Evolutionary conservation across 225 moss, liverwort and hornwort species (phyloP).

Genomic region (Physcomitrellopsis africana): DNA sequence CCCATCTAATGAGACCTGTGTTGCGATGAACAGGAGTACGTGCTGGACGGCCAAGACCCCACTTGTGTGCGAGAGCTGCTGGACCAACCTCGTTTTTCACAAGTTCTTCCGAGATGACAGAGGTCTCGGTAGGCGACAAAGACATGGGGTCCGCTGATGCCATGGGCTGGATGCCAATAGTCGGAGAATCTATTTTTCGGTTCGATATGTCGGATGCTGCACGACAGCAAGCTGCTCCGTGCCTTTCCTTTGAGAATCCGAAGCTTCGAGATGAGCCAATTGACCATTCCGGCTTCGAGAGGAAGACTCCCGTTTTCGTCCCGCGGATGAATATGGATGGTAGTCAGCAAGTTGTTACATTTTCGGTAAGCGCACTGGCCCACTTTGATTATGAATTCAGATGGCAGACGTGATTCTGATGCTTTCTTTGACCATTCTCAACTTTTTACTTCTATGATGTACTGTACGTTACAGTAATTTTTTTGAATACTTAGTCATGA

Average conservation of each 20-base stretch:
- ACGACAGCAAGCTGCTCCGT: slow-evolving; percentile 57
- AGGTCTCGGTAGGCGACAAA: slow-evolving; percentile 20
- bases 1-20: slow-evolving; percentile 44
- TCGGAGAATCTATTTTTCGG: slow-evolving; percentile 72
- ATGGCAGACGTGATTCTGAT: background rate
- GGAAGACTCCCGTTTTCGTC: slow-evolving; percentile 44
- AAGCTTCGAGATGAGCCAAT: slow-evolving; percentile 54
- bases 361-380: slow-evolving; percentile 48
- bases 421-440: background rate
- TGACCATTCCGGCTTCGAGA: slow-evolving; percentile 25
- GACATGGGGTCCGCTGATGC: slow-evolving; percentile 40
- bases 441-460: background rate
- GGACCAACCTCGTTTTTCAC: background rate
- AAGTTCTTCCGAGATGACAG: slow-evolving; percentile 20
- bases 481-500: too few relatives aligned
- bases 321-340: slow-evolving; percentile 52
- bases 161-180: slow-evolving; percentile 69
- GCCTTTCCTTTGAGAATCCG: slow-evolving; percentile 62
- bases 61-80: background rate
- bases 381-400: background rate
- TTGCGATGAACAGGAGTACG: slow-evolving; percentile 45
- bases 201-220: slow-evolving; percentile 71
- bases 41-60: background rate
- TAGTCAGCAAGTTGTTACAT: slow-evolving; percentile 61
- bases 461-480: too few relatives aligned